Percentiles rank a stretch among this genome's conserved stretches.
phyloP scores from a whole-genome alignment of 2,329 filamentous ascomycete genomes.

The Alternaria metachromatica region DNA sequence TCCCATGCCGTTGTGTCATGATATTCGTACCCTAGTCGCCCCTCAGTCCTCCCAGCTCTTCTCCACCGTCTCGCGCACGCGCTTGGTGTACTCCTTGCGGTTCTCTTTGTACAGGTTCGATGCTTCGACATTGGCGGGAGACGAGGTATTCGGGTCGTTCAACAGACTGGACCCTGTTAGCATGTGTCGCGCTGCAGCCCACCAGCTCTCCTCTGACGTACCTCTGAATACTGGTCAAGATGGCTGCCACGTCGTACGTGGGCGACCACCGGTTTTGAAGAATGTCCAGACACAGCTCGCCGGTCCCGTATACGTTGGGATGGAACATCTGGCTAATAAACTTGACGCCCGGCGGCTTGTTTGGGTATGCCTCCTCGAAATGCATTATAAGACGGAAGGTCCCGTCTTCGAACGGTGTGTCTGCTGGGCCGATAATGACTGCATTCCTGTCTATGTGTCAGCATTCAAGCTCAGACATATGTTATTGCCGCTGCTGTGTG shows the following conservation, averaged over 20 bases:
- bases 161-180: slow-evolving; percentile 69
- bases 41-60: slow-evolving; percentile 95
- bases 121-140: slow-evolving; percentile 95
- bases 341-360: slow-evolving; percentile 96
- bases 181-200: background rate
- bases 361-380: slow-evolving; percentile 98
- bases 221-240: slow-evolving; percentile 98
- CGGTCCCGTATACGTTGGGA: slow-evolving; percentile 96
- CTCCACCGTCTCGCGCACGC: slow-evolving; percentile 94
- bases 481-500: background rate
- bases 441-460: slow-evolving; percentile 75
- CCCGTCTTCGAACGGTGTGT: slow-evolving; percentile 97
- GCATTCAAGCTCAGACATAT: slow-evolving; percentile 2
- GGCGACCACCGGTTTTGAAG: slow-evolving; percentile 98
- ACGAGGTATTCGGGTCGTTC: slow-evolving; percentile 98
- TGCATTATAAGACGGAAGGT: slow-evolving; percentile 98
- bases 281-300: slow-evolving; percentile 95
- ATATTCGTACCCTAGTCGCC: slow-evolving; percentile 5
- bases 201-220: slow-evolving; percentile 47
- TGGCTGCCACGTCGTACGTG: slow-evolving; percentile 96
- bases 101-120: slow-evolving; percentile 99
- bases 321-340: slow-evolving; percentile 99
- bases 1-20: slow-evolving; percentile 21
- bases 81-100: slow-evolving; percentile 92
- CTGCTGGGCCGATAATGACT: slow-evolving; percentile 94